Evolutionary conservation across 306 rosid genomes (phyloP).

Genomic region (Gynostemma pentaphyllum): DNA sequence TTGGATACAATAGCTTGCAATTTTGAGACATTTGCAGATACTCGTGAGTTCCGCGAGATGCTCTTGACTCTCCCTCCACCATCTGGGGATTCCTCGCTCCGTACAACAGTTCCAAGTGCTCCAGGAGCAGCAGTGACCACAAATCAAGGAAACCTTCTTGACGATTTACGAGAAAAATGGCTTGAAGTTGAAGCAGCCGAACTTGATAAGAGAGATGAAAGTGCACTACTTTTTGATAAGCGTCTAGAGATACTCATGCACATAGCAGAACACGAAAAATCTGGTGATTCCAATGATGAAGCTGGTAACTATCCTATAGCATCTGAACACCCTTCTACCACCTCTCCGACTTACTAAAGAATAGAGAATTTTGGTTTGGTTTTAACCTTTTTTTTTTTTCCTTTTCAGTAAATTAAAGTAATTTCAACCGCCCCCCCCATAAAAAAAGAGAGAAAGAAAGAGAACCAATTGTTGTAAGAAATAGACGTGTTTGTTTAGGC

Average conservation of each 20-base stretch:
- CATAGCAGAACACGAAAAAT: constrained; percentile 75
- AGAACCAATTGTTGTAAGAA: too few relatives aligned
- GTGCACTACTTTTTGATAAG: constrained; percentile 78
- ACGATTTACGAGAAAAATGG: constrained; percentile 93
- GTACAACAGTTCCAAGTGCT: constrained; percentile 83
- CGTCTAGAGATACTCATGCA: constrained; percentile 85
- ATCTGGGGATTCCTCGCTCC: constrained; percentile 83
- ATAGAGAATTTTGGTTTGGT: background rate
- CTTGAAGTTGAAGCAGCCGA: constrained; percentile 96
- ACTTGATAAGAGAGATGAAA: constrained; percentile 89
- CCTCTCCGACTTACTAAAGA: background rate
- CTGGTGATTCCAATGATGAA: constrained; percentile 19
- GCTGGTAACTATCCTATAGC: constrained; percentile 9
- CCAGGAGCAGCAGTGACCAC: constrained; percentile 68
- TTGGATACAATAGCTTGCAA: constrained; percentile 72
- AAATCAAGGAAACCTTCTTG: constrained; percentile 77
- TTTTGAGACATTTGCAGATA: constrained; percentile 81
- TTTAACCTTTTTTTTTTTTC: too few relatives aligned
- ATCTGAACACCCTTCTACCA: constrained; percentile 4
- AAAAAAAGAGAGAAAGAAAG: too few relatives aligned
- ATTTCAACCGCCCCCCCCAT: too few relatives aligned
- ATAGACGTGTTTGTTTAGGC: too few relatives aligned
- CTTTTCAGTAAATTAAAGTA: too few relatives aligned
- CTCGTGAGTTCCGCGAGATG: constrained; percentile 64
- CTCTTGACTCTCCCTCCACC: constrained; percentile 85